Conservation (phyloP, 257 asterid species). For the Primulina tabacum region DNA sequence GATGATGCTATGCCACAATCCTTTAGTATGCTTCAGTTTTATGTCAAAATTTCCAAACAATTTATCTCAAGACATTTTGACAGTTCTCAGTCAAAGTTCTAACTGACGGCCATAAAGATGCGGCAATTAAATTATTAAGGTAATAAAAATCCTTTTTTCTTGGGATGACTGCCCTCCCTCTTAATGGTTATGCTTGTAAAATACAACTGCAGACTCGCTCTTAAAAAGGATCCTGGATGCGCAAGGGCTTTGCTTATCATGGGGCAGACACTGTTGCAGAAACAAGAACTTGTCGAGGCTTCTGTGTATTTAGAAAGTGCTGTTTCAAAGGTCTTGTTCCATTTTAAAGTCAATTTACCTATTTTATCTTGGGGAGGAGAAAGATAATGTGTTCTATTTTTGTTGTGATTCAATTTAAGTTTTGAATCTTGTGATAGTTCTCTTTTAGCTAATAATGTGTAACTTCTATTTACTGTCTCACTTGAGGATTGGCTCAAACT, state of each 20-base stretch:
- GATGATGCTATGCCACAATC: constrained; percentile 19
- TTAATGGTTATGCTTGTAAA: constrained; percentile 27
- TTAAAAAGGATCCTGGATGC: constrained; percentile 73
- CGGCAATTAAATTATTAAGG: constrained; percentile 61
- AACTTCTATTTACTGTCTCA: neutral
- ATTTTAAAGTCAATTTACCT: constrained; percentile 11
- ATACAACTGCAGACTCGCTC: constrained; percentile 72
- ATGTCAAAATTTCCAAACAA: constrained; percentile 12
- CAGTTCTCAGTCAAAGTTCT: constrained; percentile 61
- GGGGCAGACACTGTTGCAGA: constrained; percentile 70
- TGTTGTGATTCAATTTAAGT: neutral
- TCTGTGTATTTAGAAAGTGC: constrained; percentile 58
- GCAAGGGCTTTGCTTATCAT: constrained; percentile 65
- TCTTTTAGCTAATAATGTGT: neutral
- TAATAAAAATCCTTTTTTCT: constrained; percentile 28
- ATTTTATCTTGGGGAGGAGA: neutral
- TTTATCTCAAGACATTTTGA: constrained; percentile 27
- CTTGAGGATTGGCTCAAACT: constrained; percentile 19
- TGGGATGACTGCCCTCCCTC: constrained; percentile 17
- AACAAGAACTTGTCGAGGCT: constrained; percentile 52
- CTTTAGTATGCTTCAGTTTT: neutral
- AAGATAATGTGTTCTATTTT: constrained; percentile 10
- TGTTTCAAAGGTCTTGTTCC: constrained; percentile 58
- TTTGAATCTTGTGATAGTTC: neutral
- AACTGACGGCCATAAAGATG: constrained; percentile 45